phyloP scores from a whole-genome alignment of 2,329 filamentous ascomycete species.

The Hypomyces rosellus region DNA sequence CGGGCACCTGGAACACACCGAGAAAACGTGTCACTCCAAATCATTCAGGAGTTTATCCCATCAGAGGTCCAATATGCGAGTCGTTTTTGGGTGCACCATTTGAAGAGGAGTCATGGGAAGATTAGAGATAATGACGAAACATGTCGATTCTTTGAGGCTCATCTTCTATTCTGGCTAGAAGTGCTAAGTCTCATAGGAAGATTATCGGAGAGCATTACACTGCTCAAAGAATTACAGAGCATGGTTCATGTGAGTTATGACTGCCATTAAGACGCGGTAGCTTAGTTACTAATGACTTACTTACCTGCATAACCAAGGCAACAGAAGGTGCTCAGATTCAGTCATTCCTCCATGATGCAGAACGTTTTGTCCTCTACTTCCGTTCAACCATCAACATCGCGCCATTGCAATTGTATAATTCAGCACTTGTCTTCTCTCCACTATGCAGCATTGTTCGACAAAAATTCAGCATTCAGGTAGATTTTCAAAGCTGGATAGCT shows the following conservation, averaged over 20 bases:
- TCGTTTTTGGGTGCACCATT: slow-evolving; percentile 30
- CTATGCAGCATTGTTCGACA: slow-evolving; percentile 13
- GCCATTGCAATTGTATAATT: slow-evolving; percentile 22
- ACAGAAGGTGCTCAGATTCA: background rate
- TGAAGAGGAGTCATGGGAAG: slow-evolving; percentile 17
- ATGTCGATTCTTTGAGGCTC: slow-evolving; percentile 26
- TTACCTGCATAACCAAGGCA: background rate
- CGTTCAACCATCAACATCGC: slow-evolving; percentile 5
- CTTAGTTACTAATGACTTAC: background rate
- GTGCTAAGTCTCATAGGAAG: slow-evolving; percentile 27
- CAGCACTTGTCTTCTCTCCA: slow-evolving; percentile 20
- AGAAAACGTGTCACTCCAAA: background rate
- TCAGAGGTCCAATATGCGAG: slow-evolving; percentile 31
- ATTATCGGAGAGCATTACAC: slow-evolving; percentile 5
- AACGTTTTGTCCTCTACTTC: slow-evolving; percentile 12
- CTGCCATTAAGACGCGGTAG: background rate
- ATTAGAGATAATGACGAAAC: slow-evolving; percentile 19
- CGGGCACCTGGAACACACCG: background rate
- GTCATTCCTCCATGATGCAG: slow-evolving; percentile 14
- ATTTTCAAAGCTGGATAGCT: background rate
- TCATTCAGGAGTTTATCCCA: background rate
- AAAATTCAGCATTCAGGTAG: background rate
- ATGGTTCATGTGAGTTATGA: background rate
- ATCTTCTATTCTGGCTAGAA: slow-evolving; percentile 37
- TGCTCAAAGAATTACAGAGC: slow-evolving; percentile 11